Evolutionary conservation across 352 stramenopile species (phyloP), one percentile per base, ranked within the genome.

Genomic region (Phytophthora ramorum): DNA sequence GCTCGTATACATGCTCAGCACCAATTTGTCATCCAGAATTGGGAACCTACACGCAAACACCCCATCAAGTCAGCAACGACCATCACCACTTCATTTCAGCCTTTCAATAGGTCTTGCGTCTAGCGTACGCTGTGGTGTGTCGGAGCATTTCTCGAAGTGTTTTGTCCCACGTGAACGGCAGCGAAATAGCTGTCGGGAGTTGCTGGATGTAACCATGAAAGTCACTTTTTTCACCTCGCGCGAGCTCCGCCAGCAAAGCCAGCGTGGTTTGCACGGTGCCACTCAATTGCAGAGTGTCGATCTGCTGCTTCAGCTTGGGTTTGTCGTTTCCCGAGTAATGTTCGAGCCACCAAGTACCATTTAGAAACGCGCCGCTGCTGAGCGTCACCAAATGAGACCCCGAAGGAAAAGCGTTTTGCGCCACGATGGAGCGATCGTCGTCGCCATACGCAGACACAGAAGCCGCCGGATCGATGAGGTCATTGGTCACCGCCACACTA

Each of bases 171-270:
- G 54, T 67, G 32, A 91, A 66, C 13, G 84, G 84, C 57, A 92
- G 55, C 37, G 72, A 69, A 49, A 92, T 78, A 12, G 16, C 26
- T 7, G 43, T 48, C 17, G 81, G 84, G 3, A 92, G 76, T 56
- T 91, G 81, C 48, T 79, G 43, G 44, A 90, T 80, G 68, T 92
- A 92, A 17, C 81, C 80, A 45, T 63, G 19, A 51, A 89, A 89
- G 14, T 49, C 57, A 60, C 84, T 90, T 49, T 68, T 59, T 9
- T 65, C 47, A 19, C 71, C 69, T 41, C 26, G 52, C 1, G 72
- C 66, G 40, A 68, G 58, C 58, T 91, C 84, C 40, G 73, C 44
- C 32, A 92, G 63, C 46, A 92, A 55, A 20, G 66, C 73, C 46
- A 91, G 51, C 45, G 76, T 75, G 13, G 80, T 81, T 45, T 73